Conservation (phyloP, 225 moss, liverwort and hornwort species). For the Thuidium tamariscinum region DNA sequence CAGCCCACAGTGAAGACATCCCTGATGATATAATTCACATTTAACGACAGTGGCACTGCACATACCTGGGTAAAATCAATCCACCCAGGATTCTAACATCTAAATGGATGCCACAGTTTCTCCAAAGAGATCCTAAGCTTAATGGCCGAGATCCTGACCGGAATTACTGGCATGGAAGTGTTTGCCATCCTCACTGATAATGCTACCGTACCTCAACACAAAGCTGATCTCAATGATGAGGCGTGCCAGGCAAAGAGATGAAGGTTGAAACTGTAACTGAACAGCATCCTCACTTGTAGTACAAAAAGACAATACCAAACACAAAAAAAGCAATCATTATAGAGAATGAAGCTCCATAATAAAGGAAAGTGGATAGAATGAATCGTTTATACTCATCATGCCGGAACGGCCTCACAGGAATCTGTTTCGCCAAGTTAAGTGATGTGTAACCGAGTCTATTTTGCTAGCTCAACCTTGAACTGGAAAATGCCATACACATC, state of each 20-base stretch:
- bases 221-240: slow-evolving; percentile 8
- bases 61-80: background rate
- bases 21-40: background rate
- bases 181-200: background rate
- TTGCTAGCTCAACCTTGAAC: slow-evolving; percentile 84
- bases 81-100: background rate
- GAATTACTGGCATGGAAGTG: slow-evolving; percentile 9
- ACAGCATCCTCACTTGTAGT: slow-evolving; percentile 63
- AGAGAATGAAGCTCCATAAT: slow-evolving; percentile 95
- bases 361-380: slow-evolving; percentile 85
- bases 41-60: background rate
- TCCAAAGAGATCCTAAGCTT: slow-evolving; percentile 6
- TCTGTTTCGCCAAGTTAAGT: slow-evolving; percentile 81
- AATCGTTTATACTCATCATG: slow-evolving; percentile 98
- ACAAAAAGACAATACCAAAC: slow-evolving; percentile 85
- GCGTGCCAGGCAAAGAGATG: background rate
- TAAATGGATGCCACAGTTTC: background rate
- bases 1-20: background rate
- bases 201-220: background rate
- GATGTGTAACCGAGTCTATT: slow-evolving; percentile 69
- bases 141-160: slow-evolving; percentile 12
- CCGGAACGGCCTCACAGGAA: slow-evolving; percentile 93
- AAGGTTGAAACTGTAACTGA: background rate
- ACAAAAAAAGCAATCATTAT: slow-evolving; percentile 92
- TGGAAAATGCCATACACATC: slow-evolving; percentile 99